Base-by-base conservation (phyloP, 2,329 filamentous ascomycete genomes). In the Fusarium robinianum region DNA sequence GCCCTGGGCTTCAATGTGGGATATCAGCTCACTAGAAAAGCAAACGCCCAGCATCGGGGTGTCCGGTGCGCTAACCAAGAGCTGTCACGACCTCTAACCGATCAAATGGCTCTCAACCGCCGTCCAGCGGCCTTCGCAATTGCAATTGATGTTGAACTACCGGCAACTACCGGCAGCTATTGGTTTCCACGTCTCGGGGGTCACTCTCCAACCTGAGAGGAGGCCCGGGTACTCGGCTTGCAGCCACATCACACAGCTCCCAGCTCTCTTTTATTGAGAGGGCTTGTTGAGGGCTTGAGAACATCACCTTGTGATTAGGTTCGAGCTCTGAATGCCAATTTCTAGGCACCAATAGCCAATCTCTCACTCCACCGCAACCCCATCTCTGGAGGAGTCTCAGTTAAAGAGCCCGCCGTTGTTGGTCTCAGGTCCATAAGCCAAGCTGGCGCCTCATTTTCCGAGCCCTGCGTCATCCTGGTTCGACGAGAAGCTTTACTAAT, bases 281-380 rank as follows among this genome's bases (percentile, higher is more conserved):
- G n/a, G n/a, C 10, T 32, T 32, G 11, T 32, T 11, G 17, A 14
- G 5, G 23, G 51, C 25, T 41, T 42, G 23, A 41, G 43, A 32
- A 38, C 34, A 18, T 29, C 30, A 35, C 31, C 35, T 31, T 24
- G 44, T 15, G 19, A 40, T 31, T 48, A 21, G 46, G 51, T 54
- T 54, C 51, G n/a, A 54, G 51, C 51, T 51, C 16, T 33, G 31
- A 41, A 55, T 51, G 26, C 50, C 45, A 37, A n/a, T 33, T 38
- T 12, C 16, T 18, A n/a, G 15, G 21, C 35, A 37, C 17, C 16
- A 25, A 19, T 33, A 32, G 37, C 41, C 48, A 32, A 33, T 35
- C 29, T 24, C 22, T 18, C 7, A 6, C 7, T 15, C 23, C 25
- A 16, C 37, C 37, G 27, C 21, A 18, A 5, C 6, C 27, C 33